Evolutionary conservation across 1,139 yeast species (phyloP).

Genomic region (Ogataea hybrid): DNA sequence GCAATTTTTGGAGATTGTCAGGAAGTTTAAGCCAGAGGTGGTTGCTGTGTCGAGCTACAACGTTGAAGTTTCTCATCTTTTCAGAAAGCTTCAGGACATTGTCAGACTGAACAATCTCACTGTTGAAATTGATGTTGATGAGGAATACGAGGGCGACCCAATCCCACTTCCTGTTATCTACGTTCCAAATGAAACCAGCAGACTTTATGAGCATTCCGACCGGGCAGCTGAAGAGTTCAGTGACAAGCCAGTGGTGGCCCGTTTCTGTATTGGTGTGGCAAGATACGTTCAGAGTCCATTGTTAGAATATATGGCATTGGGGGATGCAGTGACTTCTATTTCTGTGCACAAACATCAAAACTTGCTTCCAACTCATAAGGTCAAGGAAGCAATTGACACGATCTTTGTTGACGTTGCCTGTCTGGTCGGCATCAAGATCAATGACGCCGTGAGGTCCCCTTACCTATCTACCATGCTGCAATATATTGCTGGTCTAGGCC

Average conservation of each 20-base stretch:
- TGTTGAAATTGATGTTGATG: conserved; percentile 50
- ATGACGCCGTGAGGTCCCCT: conserved; percentile 78
- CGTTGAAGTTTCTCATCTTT: conserved; percentile 64
- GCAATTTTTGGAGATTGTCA: conserved; percentile 53
- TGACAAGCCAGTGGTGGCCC: conserved; percentile 80
- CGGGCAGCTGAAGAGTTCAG: conserved; percentile 79
- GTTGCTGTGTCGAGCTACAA: conserved; percentile 88
- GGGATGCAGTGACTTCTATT: conserved; percentile 69
- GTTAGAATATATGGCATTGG: conserved; percentile 80
- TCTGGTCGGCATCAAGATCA: conserved; percentile 89
- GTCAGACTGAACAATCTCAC: conserved; percentile 55
- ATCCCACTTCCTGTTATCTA: conserved; percentile 46
- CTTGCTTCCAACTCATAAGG: conserved; percentile 61
- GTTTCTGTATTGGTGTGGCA: conserved; percentile 86
- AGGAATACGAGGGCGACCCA: conserved; percentile 34
- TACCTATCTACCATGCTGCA: conserved; percentile 71
- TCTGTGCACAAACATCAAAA: conserved; percentile 75
- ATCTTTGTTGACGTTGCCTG: conserved; percentile 89
- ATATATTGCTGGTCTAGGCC: conserved; percentile 89
- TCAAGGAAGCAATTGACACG: conserved; percentile 69
- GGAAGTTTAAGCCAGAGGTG: conserved; percentile 71
- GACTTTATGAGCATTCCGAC: conserved; percentile 78
- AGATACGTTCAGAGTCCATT: conserved; percentile 90
- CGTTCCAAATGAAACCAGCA: conserved; percentile 93
- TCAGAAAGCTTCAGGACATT: conserved; percentile 55